Conservation (phyloP, 306 rosid species). For the Casuarina cunninghamiana region DNA sequence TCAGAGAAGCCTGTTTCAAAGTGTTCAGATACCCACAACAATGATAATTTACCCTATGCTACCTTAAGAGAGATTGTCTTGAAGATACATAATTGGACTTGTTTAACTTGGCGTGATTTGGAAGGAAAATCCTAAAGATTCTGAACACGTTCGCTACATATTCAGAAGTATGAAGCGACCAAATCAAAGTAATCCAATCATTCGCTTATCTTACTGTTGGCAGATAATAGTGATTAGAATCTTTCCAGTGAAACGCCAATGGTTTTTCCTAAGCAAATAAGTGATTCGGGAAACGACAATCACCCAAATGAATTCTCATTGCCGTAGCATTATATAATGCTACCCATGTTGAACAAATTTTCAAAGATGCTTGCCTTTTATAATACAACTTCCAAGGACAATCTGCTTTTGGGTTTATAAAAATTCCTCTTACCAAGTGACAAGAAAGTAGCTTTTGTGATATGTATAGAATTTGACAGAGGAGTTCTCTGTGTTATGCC, state of each 20-base stretch:
- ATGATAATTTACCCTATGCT: too few relatives aligned
- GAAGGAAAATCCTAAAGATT: slow-evolving; percentile 17
- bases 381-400: background rate
- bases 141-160: slow-evolving; percentile 14
- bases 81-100: slow-evolving; percentile 14
- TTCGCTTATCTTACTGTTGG: background rate
- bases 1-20: too few relatives aligned
- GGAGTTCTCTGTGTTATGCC: background rate
- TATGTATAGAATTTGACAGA: background rate
- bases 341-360: background rate
- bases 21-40: too few relatives aligned
- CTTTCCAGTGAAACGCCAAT: background rate
- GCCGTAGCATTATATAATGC: background rate
- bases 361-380: slow-evolving; percentile 12
- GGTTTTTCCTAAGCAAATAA: background rate
- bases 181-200: background rate
- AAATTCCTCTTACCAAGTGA: background rate
- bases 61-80: background rate
- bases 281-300: slow-evolving; percentile 1
- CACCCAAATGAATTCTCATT: slow-evolving; percentile 1
- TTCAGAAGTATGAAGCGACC: slow-evolving; percentile 8
- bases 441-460: background rate
- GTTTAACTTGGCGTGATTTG: slow-evolving; percentile 25
- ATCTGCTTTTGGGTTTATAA: background rate
- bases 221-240: background rate